phyloP scores from a whole-genome alignment of 1,284 basidiomycete genomes.

The Singerocomus inundabilis region DNA sequence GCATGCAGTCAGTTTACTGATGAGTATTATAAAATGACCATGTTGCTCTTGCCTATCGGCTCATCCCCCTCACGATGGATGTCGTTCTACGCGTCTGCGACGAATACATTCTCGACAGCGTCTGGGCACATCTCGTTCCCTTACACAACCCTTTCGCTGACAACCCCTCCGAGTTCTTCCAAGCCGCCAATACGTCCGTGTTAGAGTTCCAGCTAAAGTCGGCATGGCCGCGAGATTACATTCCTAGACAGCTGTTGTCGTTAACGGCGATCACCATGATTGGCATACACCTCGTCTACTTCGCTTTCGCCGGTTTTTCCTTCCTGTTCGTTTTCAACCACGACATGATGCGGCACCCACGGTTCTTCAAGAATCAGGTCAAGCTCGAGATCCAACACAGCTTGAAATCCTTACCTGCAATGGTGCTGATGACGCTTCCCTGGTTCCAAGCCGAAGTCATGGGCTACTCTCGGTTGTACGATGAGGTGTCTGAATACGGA shows the following conservation, averaged over 20 bases:
- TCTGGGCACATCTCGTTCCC: constrained; percentile 77
- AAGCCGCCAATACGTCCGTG: constrained; percentile 31
- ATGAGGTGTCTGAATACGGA: constrained; percentile 71
- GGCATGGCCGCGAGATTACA: constrained; percentile 78
- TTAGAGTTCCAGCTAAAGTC: constrained; percentile 37
- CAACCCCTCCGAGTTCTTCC: constrained; percentile 20
- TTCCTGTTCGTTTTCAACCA: constrained; percentile 93
- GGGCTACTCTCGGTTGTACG: constrained; percentile 82
- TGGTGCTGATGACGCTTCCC: constrained; percentile 83
- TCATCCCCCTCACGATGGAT: constrained; percentile 62
- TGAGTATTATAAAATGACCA: too few relatives aligned
- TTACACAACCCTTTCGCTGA: constrained; percentile 37
- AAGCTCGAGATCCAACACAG: constrained; percentile 80
- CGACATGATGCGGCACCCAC: constrained; percentile 93
- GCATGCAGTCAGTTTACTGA: too few relatives aligned
- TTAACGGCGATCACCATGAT: constrained; percentile 74
- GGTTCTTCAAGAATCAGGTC: constrained; percentile 89
- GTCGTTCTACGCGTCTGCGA: constrained; percentile 73
- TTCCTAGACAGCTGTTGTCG: constrained; percentile 79
- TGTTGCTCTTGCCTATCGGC: too few relatives aligned
- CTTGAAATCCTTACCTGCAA: constrained; percentile 76
- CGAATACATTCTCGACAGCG: constrained; percentile 72
- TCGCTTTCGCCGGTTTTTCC: constrained; percentile 80
- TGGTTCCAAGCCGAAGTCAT: constrained; percentile 94
- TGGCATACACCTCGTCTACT: constrained; percentile 84